Conservation (phyloP, 148 eudicot genomes). For the Persicaria maculosa region DNA sequence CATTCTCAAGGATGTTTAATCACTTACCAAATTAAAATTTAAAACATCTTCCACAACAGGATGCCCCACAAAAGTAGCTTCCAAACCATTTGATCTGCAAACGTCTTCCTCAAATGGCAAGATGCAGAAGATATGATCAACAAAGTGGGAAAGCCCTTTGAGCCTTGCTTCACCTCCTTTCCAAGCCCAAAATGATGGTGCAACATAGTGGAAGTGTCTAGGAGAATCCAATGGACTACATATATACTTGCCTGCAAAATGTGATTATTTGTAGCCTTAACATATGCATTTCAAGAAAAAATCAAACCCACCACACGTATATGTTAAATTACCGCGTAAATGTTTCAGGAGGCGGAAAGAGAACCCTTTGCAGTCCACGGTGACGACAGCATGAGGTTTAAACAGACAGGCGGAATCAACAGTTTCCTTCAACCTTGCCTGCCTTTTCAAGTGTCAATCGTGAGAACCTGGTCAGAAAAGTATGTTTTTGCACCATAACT, state of each 20-base stretch:
- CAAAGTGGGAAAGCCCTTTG: slow-evolving; percentile 55
- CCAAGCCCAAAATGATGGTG: slow-evolving; percentile 99
- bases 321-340: slow-evolving; percentile 49
- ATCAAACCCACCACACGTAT: slow-evolving; percentile 9
- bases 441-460: slow-evolving; percentile 23
- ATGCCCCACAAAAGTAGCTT: slow-evolving; percentile 93
- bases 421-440: slow-evolving; percentile 70
- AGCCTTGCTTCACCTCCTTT: slow-evolving; percentile 93
- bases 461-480: slow-evolving; percentile 9
- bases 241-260: slow-evolving; percentile 64
- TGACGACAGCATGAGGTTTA: slow-evolving; percentile 76
- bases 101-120: slow-evolving; percentile 84
- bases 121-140: slow-evolving; percentile 84
- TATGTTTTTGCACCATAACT: not conserved
- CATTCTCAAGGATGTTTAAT: not conserved
- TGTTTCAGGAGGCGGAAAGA: slow-evolving; percentile 82
- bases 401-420: slow-evolving; percentile 59
- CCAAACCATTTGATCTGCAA: slow-evolving; percentile 61
- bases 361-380: slow-evolving; percentile 93
- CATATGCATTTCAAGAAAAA: slow-evolving; percentile 16
- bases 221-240: slow-evolving; percentile 44
- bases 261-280: slow-evolving; percentile 22
- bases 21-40: slow-evolving; percentile 54
- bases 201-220: slow-evolving; percentile 84
- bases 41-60: slow-evolving; percentile 77